Conservation (phyloP, 202 grass and related monocot genomes). For the Saccharum hybrid region DNA sequence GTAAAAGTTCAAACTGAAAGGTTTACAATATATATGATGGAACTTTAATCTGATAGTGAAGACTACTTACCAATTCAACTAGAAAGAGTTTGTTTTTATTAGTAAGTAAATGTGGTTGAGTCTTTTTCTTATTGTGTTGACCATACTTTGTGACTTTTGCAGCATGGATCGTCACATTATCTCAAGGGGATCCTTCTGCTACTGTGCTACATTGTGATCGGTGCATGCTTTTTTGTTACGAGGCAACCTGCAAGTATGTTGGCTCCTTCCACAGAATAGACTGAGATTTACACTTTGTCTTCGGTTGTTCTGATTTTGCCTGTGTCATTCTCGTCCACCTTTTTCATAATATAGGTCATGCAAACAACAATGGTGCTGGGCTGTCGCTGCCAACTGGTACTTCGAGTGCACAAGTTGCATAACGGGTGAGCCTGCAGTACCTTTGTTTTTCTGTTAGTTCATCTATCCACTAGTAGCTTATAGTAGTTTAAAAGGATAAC, state of each 20-base stretch:
- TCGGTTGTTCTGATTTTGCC: neutral
- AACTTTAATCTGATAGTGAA: neutral
- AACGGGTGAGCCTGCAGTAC: slow-evolving; percentile 41
- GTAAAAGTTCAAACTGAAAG: neutral
- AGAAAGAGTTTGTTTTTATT: neutral
- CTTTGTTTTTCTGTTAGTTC: neutral
- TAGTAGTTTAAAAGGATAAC: slow-evolving; percentile 4
- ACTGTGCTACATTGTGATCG: slow-evolving; percentile 80
- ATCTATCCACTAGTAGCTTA: neutral
- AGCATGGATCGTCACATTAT: slow-evolving; percentile 88
- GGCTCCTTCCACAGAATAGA: neutral
- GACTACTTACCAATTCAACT: neutral
- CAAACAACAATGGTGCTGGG: slow-evolving; percentile 32
- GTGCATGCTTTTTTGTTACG: slow-evolving; percentile 67
- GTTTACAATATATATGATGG: neutral
- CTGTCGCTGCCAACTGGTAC: slow-evolving; percentile 40
- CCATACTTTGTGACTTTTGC: neutral
- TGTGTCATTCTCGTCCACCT: slow-evolving; percentile 9
- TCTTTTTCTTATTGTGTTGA: neutral
- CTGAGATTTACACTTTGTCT: neutral
- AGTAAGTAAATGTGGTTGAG: neutral
- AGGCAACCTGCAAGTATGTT: slow-evolving; percentile 65
- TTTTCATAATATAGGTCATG: slow-evolving; percentile 41
- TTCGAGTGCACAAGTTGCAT: slow-evolving; percentile 49
- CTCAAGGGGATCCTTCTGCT: slow-evolving; percentile 84